These are phyloP conservation scores for Xylaria sp. DNA, from an alignment of 2,329 filamentous ascomycete species.

Conservation along the genomic window DNA sequence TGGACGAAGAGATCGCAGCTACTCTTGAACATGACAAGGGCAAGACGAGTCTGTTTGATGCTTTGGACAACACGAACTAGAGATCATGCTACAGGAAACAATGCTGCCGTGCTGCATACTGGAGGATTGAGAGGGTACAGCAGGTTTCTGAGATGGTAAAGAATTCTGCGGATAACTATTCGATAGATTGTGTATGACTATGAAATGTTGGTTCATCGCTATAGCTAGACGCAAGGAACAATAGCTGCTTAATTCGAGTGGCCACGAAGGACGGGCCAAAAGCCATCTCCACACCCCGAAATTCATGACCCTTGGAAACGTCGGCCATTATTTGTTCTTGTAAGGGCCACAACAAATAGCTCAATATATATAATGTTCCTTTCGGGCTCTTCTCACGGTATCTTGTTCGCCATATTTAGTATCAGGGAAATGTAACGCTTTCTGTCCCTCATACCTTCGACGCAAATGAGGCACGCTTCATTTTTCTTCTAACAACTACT, in stretches of 20 bases:
- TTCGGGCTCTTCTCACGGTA: background rate
- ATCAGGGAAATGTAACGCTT: background rate
- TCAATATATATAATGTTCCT: background rate
- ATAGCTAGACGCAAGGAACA: too few species aligned
- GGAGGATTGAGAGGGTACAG: background rate
- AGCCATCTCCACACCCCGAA: background rate
- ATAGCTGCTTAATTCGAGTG: background rate
- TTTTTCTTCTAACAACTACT: background rate
- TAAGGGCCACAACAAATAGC: background rate
- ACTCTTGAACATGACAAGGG: conserved; percentile 42
- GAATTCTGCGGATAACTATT: background rate
- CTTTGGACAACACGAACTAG: conserved; percentile 14
- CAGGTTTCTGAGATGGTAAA: background rate
- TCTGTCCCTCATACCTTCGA: background rate
- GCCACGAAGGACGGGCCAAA: background rate
- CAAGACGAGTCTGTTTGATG: conserved; percentile 38
- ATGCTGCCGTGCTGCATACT: background rate
- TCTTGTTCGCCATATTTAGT: background rate
- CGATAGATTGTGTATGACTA: background rate
- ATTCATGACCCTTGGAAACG: background rate
- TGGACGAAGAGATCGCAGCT: conserved; percentile 46
- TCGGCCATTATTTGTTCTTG: background rate
- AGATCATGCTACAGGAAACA: background rate
- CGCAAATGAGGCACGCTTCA: background rate
- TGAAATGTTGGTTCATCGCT: background rate